Evolutionary conservation across 192 early-diverging fungal genomes (phyloP).

Genomic region (Phlyctochytrium arcticum): DNA sequence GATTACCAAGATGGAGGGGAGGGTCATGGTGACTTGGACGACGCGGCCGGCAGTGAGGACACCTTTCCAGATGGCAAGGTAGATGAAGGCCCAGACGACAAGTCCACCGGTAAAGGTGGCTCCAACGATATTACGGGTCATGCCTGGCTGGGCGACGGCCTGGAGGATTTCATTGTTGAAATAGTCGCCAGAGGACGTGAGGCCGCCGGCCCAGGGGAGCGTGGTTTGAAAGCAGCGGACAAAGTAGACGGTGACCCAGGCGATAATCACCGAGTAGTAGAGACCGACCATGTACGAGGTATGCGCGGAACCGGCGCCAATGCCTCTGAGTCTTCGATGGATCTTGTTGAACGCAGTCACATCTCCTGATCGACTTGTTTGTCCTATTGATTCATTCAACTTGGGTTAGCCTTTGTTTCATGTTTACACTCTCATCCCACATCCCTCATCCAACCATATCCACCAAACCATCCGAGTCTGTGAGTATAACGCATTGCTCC

Average conservation of each 20-base stretch:
- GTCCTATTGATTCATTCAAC: too few relatives aligned
- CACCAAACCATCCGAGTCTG: too few relatives aligned
- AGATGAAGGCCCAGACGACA: neutral
- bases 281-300: neutral
- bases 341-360: neutral
- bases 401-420: too few relatives aligned
- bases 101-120: neutral
- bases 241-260: neutral
- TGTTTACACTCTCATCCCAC: too few relatives aligned
- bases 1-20: neutral
- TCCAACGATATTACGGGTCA: neutral
- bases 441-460: too few relatives aligned
- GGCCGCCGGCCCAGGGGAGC: neutral
- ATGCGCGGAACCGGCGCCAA: neutral
- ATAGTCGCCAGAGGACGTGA: neutral
- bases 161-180: neutral
- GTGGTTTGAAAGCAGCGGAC: neutral
- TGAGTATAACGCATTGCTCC: too few relatives aligned
- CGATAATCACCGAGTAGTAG: slow-evolving; percentile 5
- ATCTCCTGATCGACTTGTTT: slow-evolving; percentile 1
- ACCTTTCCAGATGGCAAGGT: neutral
- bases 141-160: neutral
- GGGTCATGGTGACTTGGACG: neutral
- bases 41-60: slow-evolving; percentile 1
- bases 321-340: neutral